These are phyloP conservation scores for Capsella bursapastoris DNA, from an alignment of 345 rosid genomes.

Conservation along the genomic window DNA sequence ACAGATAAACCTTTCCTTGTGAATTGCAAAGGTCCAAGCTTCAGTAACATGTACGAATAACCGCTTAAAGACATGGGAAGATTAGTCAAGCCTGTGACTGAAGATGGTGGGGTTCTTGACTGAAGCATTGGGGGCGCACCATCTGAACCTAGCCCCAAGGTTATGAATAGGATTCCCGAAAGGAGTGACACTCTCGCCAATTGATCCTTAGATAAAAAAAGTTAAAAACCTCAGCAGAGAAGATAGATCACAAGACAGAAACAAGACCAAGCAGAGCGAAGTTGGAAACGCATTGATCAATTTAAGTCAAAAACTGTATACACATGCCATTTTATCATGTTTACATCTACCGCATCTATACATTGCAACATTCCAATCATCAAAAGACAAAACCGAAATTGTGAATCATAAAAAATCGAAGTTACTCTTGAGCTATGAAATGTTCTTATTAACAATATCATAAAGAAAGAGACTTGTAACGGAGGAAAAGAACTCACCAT, in stretches of 20 bases:
- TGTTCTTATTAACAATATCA: neutral
- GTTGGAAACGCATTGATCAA: neutral
- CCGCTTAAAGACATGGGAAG: conserved; percentile 75
- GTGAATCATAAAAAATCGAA: neutral
- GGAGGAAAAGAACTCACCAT: conserved; percentile 53
- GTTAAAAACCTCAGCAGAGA: conserved; percentile 16
- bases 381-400: neutral
- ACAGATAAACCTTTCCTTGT: conserved; percentile 93
- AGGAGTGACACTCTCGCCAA: conserved; percentile 89
- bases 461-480: neutral
- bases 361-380: neutral
- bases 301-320: neutral
- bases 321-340: neutral
- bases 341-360: neutral
- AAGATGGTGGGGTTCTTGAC: conserved; percentile 79
- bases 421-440: neutral
- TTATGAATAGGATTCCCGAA: conserved; percentile 78
- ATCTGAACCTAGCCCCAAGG: conserved; percentile 87
- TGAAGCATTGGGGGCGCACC: conserved; percentile 82
- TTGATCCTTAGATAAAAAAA: conserved; percentile 64
- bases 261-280: neutral
- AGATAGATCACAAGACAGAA: conserved; percentile 16
- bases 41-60: conserved; percentile 77
- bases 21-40: conserved; percentile 84
- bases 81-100: conserved; percentile 67